Evolutionary conservation across 495 filamentous ascomycete genomes (phyloP), one percentile per base, ranked within the genome.

Genomic region (Apodospora peruviana): DNA sequence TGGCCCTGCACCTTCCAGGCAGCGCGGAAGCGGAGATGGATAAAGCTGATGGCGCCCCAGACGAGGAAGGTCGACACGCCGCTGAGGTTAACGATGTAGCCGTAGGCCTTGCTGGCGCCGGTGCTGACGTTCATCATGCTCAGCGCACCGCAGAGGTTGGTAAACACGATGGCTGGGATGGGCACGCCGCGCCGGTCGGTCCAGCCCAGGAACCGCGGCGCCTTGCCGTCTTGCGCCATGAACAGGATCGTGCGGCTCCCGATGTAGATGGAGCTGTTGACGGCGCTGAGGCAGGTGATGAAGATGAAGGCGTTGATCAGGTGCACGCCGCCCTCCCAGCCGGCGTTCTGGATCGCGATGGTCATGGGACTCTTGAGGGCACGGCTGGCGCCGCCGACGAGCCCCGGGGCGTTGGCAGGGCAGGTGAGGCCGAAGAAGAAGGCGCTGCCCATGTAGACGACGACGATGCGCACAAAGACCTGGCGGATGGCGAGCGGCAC

Each of bases 271-370:
- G 80, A 85, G 22, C 76, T 78, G 64, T 87, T 88, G 23, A 81
- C 77, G 17, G 84, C 83, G n/a, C 78, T 83, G 23, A 86, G 70
- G 45, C 82, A 81, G 22, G 84, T 84, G 44, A 86, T 69, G 21
- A 87, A 72, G 58, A 88, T 87, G 47, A 88, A 75, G 24, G 76
- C 83, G 55, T 88, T 88, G 74, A 88, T 84, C 4, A 88, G 69
- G 50, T 85, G 77, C 10, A 80, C 78, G 21, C 74, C 77, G 24
- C 59, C 64, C 23, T 71, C 59, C 60, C 76, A 75, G 23, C 77
- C 78, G 14, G 79, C 80, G 40, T 79, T 75, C 32, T 77, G 72
- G 23, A 81, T 69, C 14, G 80, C 81, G 38, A 86, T 70, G 10
- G 81, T 82, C 62, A 83, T 82, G 18, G 81, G 81, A 27, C 71